Evolutionary conservation across 2,329 filamentous ascomycete species (phyloP), one percentile per base, ranked within the genome.

Genomic region (Beauveria sp.): DNA sequence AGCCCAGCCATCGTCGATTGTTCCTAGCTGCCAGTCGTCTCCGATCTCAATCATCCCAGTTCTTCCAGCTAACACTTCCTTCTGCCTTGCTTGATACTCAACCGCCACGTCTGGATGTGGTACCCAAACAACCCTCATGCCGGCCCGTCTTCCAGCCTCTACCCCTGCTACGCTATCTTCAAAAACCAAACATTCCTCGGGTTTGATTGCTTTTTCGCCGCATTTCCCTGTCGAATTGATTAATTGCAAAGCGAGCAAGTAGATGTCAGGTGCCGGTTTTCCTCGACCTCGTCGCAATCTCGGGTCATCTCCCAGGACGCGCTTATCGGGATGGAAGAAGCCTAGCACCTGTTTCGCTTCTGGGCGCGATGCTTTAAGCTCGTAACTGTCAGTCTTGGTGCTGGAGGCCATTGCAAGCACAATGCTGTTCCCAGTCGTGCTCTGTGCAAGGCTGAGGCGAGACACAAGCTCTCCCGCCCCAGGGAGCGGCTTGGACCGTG

Each of bases 191-290:
- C 46, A 51, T 18, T 51, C 46, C 1, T 42, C 22, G 81, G 71
- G 63, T 89, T 70, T 74, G 59, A 91, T 83, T 16, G 64, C 43
- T 22, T 74, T 68, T 65, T 82, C 78, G 0, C 75, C 77, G 46
- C 86, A 68, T 3, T 79, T 75, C 24, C 76, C 77, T 34, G 70
- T 91, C 91, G 62, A 91, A 34, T 34, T 80, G 0, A 79, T 82
- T 68, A 85, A 77, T 51, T 43, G 6, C 42, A 91, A 72, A 1
- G 88, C 88, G 1, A 90, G 73, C 9, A 90, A 72, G 68, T 89
- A 91, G 58, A 91, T 91, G 70, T 91, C 87, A 3, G 88, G 88
- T 9, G 87, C 79, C 1, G 88, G 88, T 70, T 91, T 91, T 2
- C 87, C 87, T 26, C 85, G 72, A 0, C 87, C 87, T 12, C 74